Conservation (phyloP, 805 yeast species). For the Pichia eremophila region DNA sequence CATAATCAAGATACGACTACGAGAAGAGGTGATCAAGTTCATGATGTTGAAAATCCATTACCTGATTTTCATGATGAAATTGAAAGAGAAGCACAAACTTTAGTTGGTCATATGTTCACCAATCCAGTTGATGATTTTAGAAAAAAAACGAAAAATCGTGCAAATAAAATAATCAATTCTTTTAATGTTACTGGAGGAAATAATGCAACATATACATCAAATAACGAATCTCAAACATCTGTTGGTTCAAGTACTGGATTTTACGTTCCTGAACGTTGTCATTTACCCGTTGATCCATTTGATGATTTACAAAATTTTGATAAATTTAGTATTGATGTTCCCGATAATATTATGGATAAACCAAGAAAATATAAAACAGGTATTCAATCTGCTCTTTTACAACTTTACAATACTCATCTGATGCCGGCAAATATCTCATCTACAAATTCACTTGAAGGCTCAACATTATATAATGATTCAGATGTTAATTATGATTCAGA, state of each 20-base stretch:
- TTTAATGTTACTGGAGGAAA: background rate
- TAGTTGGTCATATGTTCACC: conserved; percentile 27
- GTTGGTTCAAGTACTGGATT: background rate
- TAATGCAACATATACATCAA: background rate
- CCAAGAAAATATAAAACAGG: conserved; percentile 73
- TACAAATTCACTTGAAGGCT: background rate
- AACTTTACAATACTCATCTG: conserved; percentile 43
- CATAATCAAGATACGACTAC: background rate
- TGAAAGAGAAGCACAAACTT: conserved; percentile 44
- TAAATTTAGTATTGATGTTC: conserved; percentile 34
- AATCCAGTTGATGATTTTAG: conserved; percentile 19
- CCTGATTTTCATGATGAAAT: conserved; percentile 28
- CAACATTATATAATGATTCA: background rate
- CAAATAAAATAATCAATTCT: background rate
- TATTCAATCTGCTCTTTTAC: conserved; percentile 68
- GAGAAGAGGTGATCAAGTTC: background rate
- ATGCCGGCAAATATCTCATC: conserved; percentile 19
- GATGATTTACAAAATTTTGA: conserved; percentile 16
- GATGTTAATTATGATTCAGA: background rate
- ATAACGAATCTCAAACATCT: background rate
- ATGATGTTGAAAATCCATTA: conserved; percentile 14
- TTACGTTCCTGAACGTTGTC: conserved; percentile 6
- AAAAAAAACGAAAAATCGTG: background rate
- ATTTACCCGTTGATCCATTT: conserved; percentile 13
- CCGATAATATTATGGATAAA: conserved; percentile 32